These are phyloP conservation scores for Leishmania gerbilli DNA, from an alignment of 208 protist genomes.

Conservation along the genomic window DNA sequence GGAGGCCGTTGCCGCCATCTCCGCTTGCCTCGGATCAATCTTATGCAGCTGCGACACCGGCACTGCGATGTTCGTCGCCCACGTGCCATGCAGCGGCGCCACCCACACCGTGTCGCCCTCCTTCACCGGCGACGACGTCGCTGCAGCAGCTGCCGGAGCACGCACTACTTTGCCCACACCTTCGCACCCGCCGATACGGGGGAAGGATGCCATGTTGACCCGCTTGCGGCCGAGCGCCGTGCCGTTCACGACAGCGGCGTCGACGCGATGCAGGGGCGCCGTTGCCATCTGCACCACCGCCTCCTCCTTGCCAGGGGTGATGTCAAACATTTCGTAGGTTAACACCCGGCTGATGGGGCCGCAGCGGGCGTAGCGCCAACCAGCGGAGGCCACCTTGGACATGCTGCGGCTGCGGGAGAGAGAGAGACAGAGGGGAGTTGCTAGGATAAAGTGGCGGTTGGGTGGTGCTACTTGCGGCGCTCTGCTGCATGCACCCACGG, in stretches of 20 bases:
- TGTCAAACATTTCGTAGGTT: conserved; percentile 52
- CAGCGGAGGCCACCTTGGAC: conserved; percentile 60
- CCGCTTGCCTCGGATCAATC: conserved; percentile 53
- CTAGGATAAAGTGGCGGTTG: neutral
- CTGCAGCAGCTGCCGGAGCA: conserved; percentile 8
- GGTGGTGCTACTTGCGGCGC: neutral
- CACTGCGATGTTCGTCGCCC: conserved; percentile 63
- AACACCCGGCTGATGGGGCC: conserved; percentile 62
- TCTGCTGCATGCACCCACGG: neutral
- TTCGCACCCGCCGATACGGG: conserved; percentile 65
- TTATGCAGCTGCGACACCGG: conserved; percentile 42
- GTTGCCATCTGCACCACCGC: conserved; percentile 63
- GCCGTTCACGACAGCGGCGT: conserved; percentile 74
- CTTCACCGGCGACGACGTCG: conserved; percentile 37
- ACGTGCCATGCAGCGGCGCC: conserved; percentile 64
- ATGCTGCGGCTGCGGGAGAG: conserved; percentile 9
- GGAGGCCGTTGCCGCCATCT: conserved; percentile 65
- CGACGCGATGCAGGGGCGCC: conserved; percentile 68
- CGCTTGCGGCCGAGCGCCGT: conserved; percentile 58
- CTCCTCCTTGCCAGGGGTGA: conserved; percentile 45
- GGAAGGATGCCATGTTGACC: conserved; percentile 38
- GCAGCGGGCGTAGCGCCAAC: conserved; percentile 70
- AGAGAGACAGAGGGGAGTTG: neutral
- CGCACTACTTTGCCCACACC: conserved; percentile 63
- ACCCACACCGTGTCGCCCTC: conserved; percentile 82